Evolutionary conservation across 23 red algal species (phyloP), one percentile per base, ranked within the genome.

Genomic region (Gracilaria domingensis): DNA sequence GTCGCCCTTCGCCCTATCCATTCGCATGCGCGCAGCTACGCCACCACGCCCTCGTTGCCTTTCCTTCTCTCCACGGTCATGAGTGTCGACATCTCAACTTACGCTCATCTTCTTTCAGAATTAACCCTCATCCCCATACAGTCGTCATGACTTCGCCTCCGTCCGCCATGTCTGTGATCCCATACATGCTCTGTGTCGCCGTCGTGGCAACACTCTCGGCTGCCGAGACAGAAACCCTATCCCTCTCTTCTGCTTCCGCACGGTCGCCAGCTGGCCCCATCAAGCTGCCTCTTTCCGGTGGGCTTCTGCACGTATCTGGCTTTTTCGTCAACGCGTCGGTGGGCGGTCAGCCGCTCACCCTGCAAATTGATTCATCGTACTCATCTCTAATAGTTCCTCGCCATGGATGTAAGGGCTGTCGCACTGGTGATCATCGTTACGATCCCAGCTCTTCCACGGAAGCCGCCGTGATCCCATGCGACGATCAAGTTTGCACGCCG

Each of bases 301-400:
- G 90, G 0, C 90, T 93, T 49, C 29, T 93, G 37, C 90, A 93
- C 60, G 64, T 67, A 37, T 84, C 80, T 18, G 90, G 82, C 53
- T 93, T 80, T 84, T 84, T 80, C 55, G 51, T 85, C 48, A 79
- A 83, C 26, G 90, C 90, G 21, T 75, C 80, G 8, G 67, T 93
- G 13, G 90, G 90, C 45, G 81, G 81, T 14, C 79, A 84, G 90
- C 90, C n/a, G 20, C 55, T 93, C 29, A 83, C 80, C 18, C 30
- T 93, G 28, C 80, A 93, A 37, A 67, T 80, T 29, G 90, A 93
- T 37, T 64, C 71, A 21, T 78, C 81, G 0, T 85, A 84, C 20
- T 83, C 80, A 20, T 84, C 90, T 2, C 80, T 93, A 1, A 66
- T 85, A 3, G 64, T 93, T 42, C 80, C 90, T 55, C 44, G 74